phyloP scores from a whole-genome alignment of 371 early-diverging fungal species.

The Choanephora cucurbitarum region DNA sequence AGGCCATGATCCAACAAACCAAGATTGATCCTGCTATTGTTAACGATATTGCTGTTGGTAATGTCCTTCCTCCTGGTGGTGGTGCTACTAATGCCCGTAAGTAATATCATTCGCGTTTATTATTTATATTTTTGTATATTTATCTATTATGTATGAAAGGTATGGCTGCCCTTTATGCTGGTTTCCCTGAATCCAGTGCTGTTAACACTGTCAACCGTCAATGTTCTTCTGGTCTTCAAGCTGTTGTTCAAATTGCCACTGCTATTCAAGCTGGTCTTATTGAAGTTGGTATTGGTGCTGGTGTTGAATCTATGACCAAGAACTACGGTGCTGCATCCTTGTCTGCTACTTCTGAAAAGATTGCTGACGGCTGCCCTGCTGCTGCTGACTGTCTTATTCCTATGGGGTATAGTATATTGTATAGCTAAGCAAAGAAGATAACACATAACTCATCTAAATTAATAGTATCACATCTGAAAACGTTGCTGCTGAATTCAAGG shows the following conservation, averaged over 20 bases:
- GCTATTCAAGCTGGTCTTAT: constrained; percentile 92
- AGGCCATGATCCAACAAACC: constrained; percentile 76
- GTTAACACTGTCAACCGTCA: constrained; percentile 94
- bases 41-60: constrained; percentile 95
- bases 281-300: constrained; percentile 96
- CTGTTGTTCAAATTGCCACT: constrained; percentile 86
- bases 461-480: constrained; percentile 94
- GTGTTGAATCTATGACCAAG: constrained; percentile 98
- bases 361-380: constrained; percentile 62
- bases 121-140: too few relatives aligned
- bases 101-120: background rate
- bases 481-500: constrained; percentile 84
- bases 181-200: constrained; percentile 85
- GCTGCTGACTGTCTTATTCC: constrained; percentile 85
- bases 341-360: constrained; percentile 74
- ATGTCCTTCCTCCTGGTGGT: constrained; percentile 89
- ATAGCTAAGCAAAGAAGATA: background rate
- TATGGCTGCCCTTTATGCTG: constrained; percentile 95
- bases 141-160: background rate
- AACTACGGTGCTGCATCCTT: constrained; percentile 84
- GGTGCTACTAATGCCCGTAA: constrained; percentile 78
- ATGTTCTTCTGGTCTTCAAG: constrained; percentile 97
- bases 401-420: constrained; percentile 79
- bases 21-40: constrained; percentile 87
- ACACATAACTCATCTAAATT: too few relatives aligned